A percentile compares a stretch with the other conserved stretches of the same genome.
These are phyloP conservation scores for Corymbia calophylla DNA, from an alignment of 441 rosid species.

Conservation along the genomic window DNA sequence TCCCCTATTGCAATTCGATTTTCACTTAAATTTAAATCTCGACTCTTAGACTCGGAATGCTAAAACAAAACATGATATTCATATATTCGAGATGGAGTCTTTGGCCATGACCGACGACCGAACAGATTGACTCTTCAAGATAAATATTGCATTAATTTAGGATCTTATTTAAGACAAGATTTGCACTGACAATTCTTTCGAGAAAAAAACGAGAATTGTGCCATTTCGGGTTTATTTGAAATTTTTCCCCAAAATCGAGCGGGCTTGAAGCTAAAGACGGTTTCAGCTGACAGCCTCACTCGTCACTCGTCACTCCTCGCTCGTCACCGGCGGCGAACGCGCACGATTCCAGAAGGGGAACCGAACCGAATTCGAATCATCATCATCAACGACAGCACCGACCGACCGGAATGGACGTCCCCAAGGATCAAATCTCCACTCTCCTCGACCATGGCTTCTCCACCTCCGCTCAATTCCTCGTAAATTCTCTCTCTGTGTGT, in stretches of 20 bases:
- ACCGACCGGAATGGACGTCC: constrained; percentile 54
- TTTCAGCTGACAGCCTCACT: background rate
- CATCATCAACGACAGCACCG: background rate
- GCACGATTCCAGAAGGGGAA: background rate
- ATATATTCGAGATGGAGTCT: background rate
- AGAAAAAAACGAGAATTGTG: background rate
- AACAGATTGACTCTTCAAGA: background rate
- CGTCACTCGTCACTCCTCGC: background rate
- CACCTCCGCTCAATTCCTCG: constrained; percentile 85
- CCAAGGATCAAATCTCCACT: constrained; percentile 70
- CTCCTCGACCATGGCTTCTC: constrained; percentile 72
- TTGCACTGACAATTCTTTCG: accelerated
- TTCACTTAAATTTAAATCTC: no score
- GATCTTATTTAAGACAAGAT: background rate
- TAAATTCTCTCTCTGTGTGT: constrained; percentile 7
- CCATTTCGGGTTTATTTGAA: background rate
- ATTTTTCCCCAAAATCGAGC: background rate
- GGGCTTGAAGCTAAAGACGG: background rate
- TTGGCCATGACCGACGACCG: background rate
- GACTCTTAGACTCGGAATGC: background rate
- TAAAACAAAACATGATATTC: no score
- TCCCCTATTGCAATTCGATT: accelerated
- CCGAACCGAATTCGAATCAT: background rate
- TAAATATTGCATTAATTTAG: background rate
- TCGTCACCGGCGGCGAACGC: background rate